Conservation (phyloP, 441 rosid species). For the Arabidopsis hybrid region DNA sequence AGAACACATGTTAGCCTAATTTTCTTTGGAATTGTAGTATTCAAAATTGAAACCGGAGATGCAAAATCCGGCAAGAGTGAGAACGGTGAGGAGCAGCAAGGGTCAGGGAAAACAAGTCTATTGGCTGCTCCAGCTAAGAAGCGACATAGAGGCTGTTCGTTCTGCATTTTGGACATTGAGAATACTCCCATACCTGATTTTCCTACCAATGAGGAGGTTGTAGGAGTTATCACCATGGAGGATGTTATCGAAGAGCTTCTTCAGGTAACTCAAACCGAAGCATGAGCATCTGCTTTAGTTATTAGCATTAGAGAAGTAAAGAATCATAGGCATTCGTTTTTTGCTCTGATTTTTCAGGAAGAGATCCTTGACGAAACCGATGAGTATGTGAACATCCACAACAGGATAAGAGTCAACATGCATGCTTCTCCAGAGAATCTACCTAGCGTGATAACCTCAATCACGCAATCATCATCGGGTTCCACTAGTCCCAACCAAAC, state of each 20-base stretch:
- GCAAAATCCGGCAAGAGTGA: slow-evolving; percentile 46
- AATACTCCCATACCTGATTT: slow-evolving; percentile 70
- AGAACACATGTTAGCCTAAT: slow-evolving; percentile 13
- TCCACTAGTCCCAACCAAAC: slow-evolving; percentile 51
- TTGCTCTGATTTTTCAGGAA: slow-evolving; percentile 3
- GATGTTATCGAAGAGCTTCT: neutral
- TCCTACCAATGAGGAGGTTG: slow-evolving; percentile 29
- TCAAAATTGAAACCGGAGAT: slow-evolving; percentile 51
- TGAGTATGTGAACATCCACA: slow-evolving; percentile 78
- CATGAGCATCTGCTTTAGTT: neutral
- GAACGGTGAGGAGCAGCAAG: slow-evolving; percentile 52
- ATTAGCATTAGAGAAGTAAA: neutral
- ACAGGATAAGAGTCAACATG: slow-evolving; percentile 88
- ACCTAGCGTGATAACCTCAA: slow-evolving; percentile 47
- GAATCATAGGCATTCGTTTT: too few relatives aligned
- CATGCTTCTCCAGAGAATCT: slow-evolving; percentile 66
- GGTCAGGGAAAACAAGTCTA: slow-evolving; percentile 52
- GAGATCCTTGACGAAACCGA: slow-evolving; percentile 41
- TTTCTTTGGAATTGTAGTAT: slow-evolving; percentile 33
- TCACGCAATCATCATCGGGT: slow-evolving; percentile 46
- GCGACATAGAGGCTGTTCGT: slow-evolving; percentile 85
- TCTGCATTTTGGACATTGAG: slow-evolving; percentile 83
- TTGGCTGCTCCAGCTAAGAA: slow-evolving; percentile 74
- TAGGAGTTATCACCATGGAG: too few relatives aligned
- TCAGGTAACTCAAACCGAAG: slow-evolving; percentile 52